Base-by-base conservation (phyloP, 73 alveolate species). In the Durusdinium trenchii region DNA sequence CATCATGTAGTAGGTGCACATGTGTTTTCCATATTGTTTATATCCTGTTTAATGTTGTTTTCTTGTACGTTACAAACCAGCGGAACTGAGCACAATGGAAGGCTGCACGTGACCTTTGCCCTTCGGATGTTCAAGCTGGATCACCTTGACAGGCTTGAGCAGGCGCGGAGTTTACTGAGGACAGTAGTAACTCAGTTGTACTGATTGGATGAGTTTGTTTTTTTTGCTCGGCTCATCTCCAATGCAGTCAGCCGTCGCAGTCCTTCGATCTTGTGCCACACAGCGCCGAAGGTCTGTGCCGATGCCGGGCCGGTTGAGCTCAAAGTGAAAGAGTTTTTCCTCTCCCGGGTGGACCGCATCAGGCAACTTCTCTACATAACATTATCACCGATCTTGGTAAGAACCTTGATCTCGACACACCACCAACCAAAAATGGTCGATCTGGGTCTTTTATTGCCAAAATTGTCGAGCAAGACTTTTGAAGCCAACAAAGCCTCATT, bases 31-130 rank as follows among this genome's bases (percentile, higher is more conserved):
- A n/a, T n/a, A n/a, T n/a, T n/a, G n/a, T n/a, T n/a, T n/a, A n/a
- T n/a, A n/a, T n/a, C n/a, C n/a, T n/a, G n/a, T n/a, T n/a, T n/a
- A n/a, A n/a, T n/a, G n/a, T n/a, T 28, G 81, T 28, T 28, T 67
- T 67, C 81, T 12, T 12, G 45, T 28, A 18, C n/a, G 18, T 9
- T 12, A 0, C 42, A 67, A 67, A 36, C 42, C 16, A 28, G 45
- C 81, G 35, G 35, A 67, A 12, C 35, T 35, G 81, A 67, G 45
- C n/a, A n/a, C 57, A 18, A 14, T 28, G 46, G 45, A 40, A 89
- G 97, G 97, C 97, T 91, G 23, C 97, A 91, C 38, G 78, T 91
- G 43, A 91, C 97, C 42, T 91, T 91, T 36, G 97, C 97, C 81
- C 97, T 91, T 26, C 97, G 97, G 42, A 91, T 91, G 97, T 47